phyloP scores from a whole-genome alignment of 2,329 filamentous ascomycete genomes.

The Diaporthe velutina region DNA sequence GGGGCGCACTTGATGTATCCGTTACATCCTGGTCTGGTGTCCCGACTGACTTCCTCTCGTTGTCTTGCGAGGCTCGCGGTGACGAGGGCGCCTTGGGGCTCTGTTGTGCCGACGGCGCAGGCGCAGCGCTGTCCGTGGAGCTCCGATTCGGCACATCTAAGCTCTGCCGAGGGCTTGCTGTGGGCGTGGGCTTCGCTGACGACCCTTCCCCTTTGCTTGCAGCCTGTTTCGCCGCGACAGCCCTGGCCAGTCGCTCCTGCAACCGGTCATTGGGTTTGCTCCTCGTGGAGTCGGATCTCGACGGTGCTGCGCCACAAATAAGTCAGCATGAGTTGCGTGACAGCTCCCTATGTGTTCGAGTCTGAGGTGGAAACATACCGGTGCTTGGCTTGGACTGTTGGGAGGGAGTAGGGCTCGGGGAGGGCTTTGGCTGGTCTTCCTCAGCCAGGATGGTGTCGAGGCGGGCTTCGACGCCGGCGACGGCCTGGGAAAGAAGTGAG shows the following conservation, averaged over 20 bases:
- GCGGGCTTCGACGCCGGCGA: conserved; percentile 92
- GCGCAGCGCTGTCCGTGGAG: conserved; percentile 47
- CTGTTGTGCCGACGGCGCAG: conserved; percentile 10
- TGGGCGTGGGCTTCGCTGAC: conserved; percentile 56
- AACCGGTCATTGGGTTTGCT: conserved; percentile 81
- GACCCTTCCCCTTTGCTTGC: conserved; percentile 59
- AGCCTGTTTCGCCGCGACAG: conserved; percentile 79
- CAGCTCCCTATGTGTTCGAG: background rate
- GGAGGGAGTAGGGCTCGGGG: conserved; percentile 47
- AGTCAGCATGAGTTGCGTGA: conserved; percentile 29
- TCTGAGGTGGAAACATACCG: conserved; percentile 41
- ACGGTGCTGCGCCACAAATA: conserved; percentile 55
- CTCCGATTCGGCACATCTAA: conserved; percentile 50
- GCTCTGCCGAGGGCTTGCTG: conserved; percentile 57
- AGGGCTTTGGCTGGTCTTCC: conserved; percentile 65
- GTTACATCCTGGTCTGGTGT: background rate
- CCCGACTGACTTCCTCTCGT: conserved; percentile 39
- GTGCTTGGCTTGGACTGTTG: conserved; percentile 50
- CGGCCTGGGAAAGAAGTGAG: conserved; percentile 87
- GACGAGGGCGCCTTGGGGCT: conserved; percentile 38
- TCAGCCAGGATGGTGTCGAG: conserved; percentile 93
- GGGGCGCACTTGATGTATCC: conserved; percentile 21
- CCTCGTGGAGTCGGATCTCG: conserved; percentile 72
- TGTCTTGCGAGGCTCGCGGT: conserved; percentile 45
- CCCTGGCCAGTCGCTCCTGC: conserved; percentile 90